A percentile compares a stretch with the other conserved stretches of the same genome.
Conservation (phyloP, 352 stramenopile species). For the Phytophthora hybrid region DNA sequence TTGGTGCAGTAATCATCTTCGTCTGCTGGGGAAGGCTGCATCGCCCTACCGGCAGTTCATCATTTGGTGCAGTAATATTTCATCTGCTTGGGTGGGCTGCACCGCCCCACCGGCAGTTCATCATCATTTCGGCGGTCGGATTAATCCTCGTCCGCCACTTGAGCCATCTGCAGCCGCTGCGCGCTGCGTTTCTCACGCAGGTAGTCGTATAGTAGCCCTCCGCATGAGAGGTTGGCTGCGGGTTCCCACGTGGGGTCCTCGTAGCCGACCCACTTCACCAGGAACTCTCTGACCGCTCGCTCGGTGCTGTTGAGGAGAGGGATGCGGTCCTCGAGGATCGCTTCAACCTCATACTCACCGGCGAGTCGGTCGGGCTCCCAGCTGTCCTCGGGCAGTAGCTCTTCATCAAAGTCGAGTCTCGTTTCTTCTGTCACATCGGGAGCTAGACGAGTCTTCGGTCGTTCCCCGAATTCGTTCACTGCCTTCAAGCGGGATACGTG, state of each 20-base stretch:
- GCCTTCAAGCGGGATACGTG: background rate
- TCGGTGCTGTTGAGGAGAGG: background rate
- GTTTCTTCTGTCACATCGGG: background rate
- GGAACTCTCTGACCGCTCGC: background rate
- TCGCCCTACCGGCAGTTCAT: no score
- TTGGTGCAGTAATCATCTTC: no score
- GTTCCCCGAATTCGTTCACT: background rate
- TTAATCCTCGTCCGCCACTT: background rate
- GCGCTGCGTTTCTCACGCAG: background rate
- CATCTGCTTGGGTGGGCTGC: background rate
- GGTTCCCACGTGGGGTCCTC: background rate
- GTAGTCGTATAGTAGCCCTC: background rate
- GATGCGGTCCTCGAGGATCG: background rate
- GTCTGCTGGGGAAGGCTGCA: no score
- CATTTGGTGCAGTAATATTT: background rate
- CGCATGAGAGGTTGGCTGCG: background rate
- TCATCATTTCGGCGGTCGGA: background rate
- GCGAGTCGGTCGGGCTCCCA: background rate
- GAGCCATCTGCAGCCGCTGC: background rate
- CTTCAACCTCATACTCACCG: background rate
- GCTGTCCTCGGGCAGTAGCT: background rate
- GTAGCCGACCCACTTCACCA: background rate
- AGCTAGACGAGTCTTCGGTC: background rate
- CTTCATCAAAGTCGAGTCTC: background rate
- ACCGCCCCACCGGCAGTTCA: background rate